These are phyloP conservation scores for Blastobotrys illinoisensis DNA, from an alignment of 1,139 yeast species.

Conservation along the genomic window DNA sequence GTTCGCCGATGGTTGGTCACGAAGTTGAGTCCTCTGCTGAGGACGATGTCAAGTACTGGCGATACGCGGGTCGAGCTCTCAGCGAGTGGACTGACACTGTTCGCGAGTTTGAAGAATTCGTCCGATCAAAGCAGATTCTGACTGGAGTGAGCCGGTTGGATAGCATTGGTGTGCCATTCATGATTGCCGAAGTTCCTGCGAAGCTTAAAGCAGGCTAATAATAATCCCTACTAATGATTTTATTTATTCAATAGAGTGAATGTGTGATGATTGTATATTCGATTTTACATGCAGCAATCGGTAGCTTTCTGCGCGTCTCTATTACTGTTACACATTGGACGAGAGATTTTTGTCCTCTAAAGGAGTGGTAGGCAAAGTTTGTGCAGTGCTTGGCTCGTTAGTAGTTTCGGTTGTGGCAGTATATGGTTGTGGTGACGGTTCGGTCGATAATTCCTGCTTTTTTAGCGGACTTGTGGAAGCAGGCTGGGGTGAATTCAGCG, in stretches of 20 bases:
- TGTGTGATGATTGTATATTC: background rate
- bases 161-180: constrained; percentile 38
- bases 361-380: background rate
- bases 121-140: constrained; percentile 31
- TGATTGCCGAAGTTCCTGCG: constrained; percentile 40
- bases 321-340: constrained; percentile 1
- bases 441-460: background rate
- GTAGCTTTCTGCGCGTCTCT: background rate
- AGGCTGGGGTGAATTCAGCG: background rate
- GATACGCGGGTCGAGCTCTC: constrained; percentile 55
- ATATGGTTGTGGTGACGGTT: too few relatives aligned
- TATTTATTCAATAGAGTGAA: background rate
- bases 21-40: background rate
- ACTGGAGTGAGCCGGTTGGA: constrained; percentile 29
- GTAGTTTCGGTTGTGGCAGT: background rate
- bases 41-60: constrained; percentile 31
- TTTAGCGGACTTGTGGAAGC: background rate
- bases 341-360: constrained; percentile 2
- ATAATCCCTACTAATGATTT: background rate
- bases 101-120: constrained; percentile 54
- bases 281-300: background rate
- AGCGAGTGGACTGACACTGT: constrained; percentile 59
- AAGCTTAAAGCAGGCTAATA: constrained; percentile 21
- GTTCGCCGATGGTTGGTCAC: background rate
- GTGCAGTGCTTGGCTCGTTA: background rate